A percentile compares a stretch with the other conserved stretches of the same genome.
phyloP scores from a whole-genome alignment of 2,329 filamentous ascomycete genomes.

The Fusarium proliferatum region DNA sequence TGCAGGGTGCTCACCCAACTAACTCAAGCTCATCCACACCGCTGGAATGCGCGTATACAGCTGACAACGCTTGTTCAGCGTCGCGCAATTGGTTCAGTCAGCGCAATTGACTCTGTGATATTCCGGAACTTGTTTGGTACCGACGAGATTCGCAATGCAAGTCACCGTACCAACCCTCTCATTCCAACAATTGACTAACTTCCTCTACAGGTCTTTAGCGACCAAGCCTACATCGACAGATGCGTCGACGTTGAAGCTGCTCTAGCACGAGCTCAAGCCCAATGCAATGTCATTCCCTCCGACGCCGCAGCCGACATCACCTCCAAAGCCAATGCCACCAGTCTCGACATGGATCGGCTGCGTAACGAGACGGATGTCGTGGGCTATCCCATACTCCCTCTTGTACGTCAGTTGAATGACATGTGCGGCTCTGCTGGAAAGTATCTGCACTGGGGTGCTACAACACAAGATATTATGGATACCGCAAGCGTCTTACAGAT shows the following conservation, averaged over 20 bases:
- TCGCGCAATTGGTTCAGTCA: neutral
- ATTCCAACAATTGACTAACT: neutral
- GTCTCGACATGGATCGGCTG: conserved; percentile 45
- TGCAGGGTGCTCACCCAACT: accelerated
- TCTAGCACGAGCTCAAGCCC: conserved; percentile 61
- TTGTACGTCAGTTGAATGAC: conserved; percentile 57
- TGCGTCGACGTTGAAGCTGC: conserved; percentile 64
- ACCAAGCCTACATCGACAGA: conserved; percentile 59
- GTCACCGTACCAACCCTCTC: accelerated
- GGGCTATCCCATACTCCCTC: conserved; percentile 63
- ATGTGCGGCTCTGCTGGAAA: conserved; percentile 28
- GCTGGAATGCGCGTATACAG: neutral
- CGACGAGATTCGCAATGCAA: conserved; percentile 59
- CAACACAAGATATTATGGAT: conserved; percentile 71
- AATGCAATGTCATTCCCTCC: conserved; percentile 58
- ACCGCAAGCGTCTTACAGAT: conserved; percentile 64
- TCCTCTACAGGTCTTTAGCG: conserved; percentile 52
- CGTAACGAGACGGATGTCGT: conserved; percentile 65
- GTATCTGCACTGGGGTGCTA: conserved; percentile 69
- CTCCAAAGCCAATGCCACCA: conserved; percentile 42
- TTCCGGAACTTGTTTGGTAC: conserved; percentile 64
- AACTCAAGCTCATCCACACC: neutral
- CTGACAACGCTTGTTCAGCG: accelerated
- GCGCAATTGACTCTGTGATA: conserved; percentile 59
- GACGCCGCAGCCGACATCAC: conserved; percentile 52